Conservation (phyloP, 257 asterid genomes). For the Jacaranda mimosifolia region DNA sequence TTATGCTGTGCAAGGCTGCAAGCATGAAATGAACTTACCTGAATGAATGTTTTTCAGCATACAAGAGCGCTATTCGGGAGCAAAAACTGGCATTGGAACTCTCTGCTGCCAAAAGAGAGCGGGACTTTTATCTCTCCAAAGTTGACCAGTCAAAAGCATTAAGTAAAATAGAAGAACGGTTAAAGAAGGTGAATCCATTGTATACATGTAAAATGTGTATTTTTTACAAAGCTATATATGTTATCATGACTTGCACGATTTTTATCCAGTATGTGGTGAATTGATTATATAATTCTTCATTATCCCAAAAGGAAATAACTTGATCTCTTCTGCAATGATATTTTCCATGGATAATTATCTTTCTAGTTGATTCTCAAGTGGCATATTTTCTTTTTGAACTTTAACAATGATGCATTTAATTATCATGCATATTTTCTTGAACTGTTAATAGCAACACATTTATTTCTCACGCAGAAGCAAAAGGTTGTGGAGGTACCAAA, state of each 20-base stretch:
- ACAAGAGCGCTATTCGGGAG: constrained; percentile 76
- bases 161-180: constrained; percentile 69
- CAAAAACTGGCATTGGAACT: constrained; percentile 79
- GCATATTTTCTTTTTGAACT: neutral
- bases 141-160: constrained; percentile 79
- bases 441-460: neutral
- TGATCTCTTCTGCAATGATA: neutral
- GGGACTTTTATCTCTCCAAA: constrained; percentile 81
- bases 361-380: neutral
- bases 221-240: neutral
- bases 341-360: neutral
- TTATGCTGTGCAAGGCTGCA: constrained; percentile 16
- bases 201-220: neutral
- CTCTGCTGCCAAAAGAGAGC: constrained; percentile 84
- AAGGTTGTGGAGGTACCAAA: constrained; percentile 67
- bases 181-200: constrained; percentile 68
- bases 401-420: neutral
- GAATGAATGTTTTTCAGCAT: constrained; percentile 54
- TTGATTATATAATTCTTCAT: constrained; percentile 3
- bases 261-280: neutral
- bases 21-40: constrained; percentile 32
- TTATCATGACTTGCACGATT: neutral
- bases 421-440: neutral
- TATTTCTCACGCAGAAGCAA: constrained; percentile 62
- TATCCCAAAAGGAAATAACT: neutral